phyloP scores from a whole-genome alignment of 2,329 filamentous ascomycete genomes.

The Fusarium begoniae region DNA sequence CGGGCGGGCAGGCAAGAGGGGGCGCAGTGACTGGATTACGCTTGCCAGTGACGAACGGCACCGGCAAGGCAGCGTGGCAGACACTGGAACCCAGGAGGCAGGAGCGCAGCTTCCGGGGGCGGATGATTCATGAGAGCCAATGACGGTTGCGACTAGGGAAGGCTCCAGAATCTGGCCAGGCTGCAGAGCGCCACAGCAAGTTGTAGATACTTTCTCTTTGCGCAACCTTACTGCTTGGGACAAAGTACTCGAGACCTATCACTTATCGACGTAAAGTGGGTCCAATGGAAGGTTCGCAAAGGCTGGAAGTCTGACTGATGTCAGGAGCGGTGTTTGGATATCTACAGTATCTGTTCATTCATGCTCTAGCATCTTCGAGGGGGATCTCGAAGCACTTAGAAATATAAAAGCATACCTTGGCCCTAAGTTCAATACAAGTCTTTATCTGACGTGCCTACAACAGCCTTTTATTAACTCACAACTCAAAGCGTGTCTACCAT shows the following conservation, averaged over 20 bases:
- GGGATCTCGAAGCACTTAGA: conserved; percentile 17
- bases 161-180: conserved; percentile 51
- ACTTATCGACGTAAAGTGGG: conserved; percentile 29
- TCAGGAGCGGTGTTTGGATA: conserved; percentile 14
- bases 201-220: conserved; percentile 32
- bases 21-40: conserved; percentile 43
- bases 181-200: conserved; percentile 33
- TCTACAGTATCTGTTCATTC: background rate
- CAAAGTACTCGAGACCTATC: conserved; percentile 32
- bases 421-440: background rate
- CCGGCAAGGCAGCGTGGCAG: conserved; percentile 21
- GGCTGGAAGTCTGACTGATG: conserved; percentile 21
- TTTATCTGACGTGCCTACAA: background rate
- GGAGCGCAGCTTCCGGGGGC: conserved; percentile 39
- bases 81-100: conserved; percentile 16
- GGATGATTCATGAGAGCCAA: conserved; percentile 52
- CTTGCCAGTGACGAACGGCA: conserved; percentile 35
- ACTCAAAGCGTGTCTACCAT: background rate
- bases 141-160: conserved; percentile 43
- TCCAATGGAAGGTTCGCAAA: background rate
- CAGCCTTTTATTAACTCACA: too few species aligned
- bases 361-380: conserved; percentile 19
- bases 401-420: background rate
- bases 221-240: background rate
- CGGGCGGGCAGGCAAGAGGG: conserved; percentile 27